Conservation (phyloP, 2,329 filamentous ascomycete genomes). For the Fusarium sterilihyphosum region DNA sequence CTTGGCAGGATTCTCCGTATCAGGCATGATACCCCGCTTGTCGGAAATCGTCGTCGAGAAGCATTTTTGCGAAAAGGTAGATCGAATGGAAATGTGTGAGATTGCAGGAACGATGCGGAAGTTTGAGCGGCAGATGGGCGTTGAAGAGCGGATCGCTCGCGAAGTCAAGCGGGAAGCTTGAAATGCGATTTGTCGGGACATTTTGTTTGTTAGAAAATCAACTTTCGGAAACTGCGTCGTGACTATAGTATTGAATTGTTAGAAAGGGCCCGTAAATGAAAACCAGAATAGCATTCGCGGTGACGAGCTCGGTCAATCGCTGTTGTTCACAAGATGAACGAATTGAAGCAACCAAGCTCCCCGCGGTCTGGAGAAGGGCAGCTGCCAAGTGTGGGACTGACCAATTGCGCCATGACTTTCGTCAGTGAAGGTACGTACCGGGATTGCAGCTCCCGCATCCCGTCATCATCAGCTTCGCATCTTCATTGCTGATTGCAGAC, state of each 20-base stretch:
- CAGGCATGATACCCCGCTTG: constrained; percentile 67
- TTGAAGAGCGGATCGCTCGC: constrained; percentile 46
- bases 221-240: not conserved
- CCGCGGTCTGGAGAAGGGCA: constrained; percentile 20
- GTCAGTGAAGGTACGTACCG: constrained; percentile 34
- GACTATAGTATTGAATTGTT: not conserved
- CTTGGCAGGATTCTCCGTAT: constrained; percentile 64
- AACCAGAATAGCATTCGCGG: not conserved
- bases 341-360: constrained; percentile 26
- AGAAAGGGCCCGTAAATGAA: not conserved
- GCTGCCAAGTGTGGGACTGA: not conserved
- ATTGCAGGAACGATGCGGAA: constrained; percentile 25
- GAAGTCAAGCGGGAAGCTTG: constrained; percentile 52
- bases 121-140: constrained; percentile 34
- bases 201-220: constrained; percentile 24
- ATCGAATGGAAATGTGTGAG: constrained; percentile 1
- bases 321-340: constrained; percentile 4
- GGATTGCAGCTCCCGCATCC: constrained; percentile 1
- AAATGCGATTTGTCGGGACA: constrained; percentile 48
- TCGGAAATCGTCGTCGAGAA: constrained; percentile 46
- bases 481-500: not conserved
- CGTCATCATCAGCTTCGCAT: constrained; percentile 33
- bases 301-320: constrained; percentile 11
- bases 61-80: constrained; percentile 35
- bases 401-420: constrained; percentile 22